These are phyloP conservation scores for Lichtheimia ornata DNA, from an alignment of 371 early-diverging fungal species.

Conservation along the genomic window DNA sequence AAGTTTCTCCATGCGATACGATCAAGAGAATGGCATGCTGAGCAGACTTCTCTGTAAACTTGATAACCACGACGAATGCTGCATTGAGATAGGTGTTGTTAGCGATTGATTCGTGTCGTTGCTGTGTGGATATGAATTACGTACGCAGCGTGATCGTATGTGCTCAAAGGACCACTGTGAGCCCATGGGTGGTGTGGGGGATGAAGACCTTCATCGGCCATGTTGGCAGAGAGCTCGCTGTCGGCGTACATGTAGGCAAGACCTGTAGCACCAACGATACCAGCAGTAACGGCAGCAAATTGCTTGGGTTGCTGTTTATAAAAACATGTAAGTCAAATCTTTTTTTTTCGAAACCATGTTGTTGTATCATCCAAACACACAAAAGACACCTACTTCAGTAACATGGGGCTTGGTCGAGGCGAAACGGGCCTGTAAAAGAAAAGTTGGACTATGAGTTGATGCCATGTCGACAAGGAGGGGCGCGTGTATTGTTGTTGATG, in stretches of 20 bases:
- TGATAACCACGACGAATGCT: constrained; percentile 98
- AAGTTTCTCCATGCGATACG: constrained; percentile 94
- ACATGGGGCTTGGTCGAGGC: constrained; percentile 48
- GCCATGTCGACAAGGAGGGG: neutral
- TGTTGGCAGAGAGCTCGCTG: constrained; percentile 62
- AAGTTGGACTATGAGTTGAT: no score
- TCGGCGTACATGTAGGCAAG: constrained; percentile 56
- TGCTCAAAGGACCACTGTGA: constrained; percentile 76
- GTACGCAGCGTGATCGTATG: constrained; percentile 95
- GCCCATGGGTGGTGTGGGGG: constrained; percentile 89
- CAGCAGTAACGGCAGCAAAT: constrained; percentile 56
- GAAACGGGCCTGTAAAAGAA: constrained; percentile 41
- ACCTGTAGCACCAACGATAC: constrained; percentile 59
- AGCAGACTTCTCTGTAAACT: constrained; percentile 97
- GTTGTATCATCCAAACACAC: no score
- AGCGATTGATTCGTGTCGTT: neutral
- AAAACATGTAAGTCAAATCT: constrained; percentile 14
- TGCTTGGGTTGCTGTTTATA: constrained; percentile 26
- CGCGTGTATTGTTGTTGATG: neutral
- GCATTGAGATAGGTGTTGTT: neutral
- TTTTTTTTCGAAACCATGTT: neutral
- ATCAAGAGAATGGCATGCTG: constrained; percentile 96
- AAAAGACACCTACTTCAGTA: constrained; percentile 26
- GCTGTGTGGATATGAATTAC: constrained; percentile 15
- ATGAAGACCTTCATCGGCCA: constrained; percentile 93